Evolutionary conservation across 1,284 basidiomycete genomes (phyloP).

Genomic region (Inonotus hispidus): DNA sequence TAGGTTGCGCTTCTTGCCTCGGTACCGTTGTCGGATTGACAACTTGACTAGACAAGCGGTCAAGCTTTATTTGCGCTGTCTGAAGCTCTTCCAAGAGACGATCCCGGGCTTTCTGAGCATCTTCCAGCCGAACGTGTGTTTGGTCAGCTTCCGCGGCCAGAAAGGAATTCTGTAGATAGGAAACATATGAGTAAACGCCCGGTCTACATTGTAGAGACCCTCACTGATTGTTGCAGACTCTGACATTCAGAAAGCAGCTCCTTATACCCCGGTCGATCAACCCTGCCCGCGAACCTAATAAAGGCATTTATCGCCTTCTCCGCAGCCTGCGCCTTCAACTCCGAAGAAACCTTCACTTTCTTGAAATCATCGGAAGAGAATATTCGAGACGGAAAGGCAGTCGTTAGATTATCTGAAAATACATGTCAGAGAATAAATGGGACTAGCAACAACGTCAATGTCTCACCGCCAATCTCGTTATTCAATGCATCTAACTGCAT

Average conservation of each 20-base stretch:
- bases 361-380: conserved; percentile 12
- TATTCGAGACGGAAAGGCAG: conserved; percentile 19
- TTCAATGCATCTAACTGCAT: conserved; percentile 1
- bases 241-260: conserved; percentile 43
- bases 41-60: conserved; percentile 63
- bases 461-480: conserved; percentile 15
- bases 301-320: conserved; percentile 55
- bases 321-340: conserved; percentile 54
- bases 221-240: conserved; percentile 57
- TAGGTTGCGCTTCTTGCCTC: conserved; percentile 27
- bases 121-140: conserved; percentile 52
- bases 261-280: conserved; percentile 30
- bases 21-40: conserved; percentile 41
- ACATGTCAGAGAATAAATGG: background rate
- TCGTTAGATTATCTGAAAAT: conserved; percentile 15
- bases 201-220: conserved; percentile 20
- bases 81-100: conserved; percentile 53
- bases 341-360: conserved; percentile 30
- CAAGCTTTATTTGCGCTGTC: conserved; percentile 64
- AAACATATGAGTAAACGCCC: conserved; percentile 17
- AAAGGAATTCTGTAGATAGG: conserved; percentile 50
- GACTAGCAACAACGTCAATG: background rate
- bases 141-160: conserved; percentile 48
- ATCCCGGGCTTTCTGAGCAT: conserved; percentile 51
- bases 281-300: conserved; percentile 34